Conservation (phyloP, 352 stramenopile species). For the Phytopythium ostracodes region DNA sequence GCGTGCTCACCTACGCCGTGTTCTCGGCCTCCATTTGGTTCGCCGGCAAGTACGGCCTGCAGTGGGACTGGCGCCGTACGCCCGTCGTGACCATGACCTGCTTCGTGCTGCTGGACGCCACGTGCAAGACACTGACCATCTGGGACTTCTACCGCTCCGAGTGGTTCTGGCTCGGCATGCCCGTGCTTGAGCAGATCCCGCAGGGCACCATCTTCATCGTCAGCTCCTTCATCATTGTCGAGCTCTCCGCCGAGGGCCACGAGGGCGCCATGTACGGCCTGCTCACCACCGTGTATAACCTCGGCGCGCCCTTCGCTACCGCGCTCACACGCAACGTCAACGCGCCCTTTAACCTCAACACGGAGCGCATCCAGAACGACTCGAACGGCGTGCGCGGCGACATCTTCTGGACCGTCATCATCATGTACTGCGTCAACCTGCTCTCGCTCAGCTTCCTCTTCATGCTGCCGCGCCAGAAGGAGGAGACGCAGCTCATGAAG, state of each 20-base stretch:
- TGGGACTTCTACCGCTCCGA: conserved; percentile 44
- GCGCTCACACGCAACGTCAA: conserved; percentile 40
- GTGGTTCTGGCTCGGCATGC: conserved; percentile 52
- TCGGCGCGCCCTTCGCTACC: conserved; percentile 37
- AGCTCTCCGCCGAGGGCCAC: conserved; percentile 49
- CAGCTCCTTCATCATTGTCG: conserved; percentile 50
- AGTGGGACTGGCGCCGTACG: conserved; percentile 55
- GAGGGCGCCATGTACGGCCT: conserved; percentile 65
- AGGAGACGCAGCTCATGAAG: conserved; percentile 63
- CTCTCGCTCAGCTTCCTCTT: conserved; percentile 44
- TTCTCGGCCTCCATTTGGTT: conserved; percentile 39
- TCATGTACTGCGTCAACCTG: conserved; percentile 53
- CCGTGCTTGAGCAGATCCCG: conserved; percentile 42
- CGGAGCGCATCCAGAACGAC: conserved; percentile 52
- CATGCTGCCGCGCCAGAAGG: conserved; percentile 63
- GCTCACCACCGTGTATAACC: conserved; percentile 58
- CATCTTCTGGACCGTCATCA: conserved; percentile 41
- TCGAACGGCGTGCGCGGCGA: conserved; percentile 34
- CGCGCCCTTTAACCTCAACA: conserved; percentile 34
- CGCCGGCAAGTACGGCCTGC: conserved; percentile 44
- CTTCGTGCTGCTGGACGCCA: conserved; percentile 33
- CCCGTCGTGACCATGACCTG: conserved; percentile 24
- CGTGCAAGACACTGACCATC: conserved; percentile 36
- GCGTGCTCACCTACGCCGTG: conserved; percentile 23
- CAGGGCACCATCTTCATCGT: conserved; percentile 54